Percentiles rank a stretch among this genome's conserved stretches.
These are phyloP conservation scores for Russula emetica DNA, from an alignment of 768 basidiomycete genomes.

Conservation along the genomic window DNA sequence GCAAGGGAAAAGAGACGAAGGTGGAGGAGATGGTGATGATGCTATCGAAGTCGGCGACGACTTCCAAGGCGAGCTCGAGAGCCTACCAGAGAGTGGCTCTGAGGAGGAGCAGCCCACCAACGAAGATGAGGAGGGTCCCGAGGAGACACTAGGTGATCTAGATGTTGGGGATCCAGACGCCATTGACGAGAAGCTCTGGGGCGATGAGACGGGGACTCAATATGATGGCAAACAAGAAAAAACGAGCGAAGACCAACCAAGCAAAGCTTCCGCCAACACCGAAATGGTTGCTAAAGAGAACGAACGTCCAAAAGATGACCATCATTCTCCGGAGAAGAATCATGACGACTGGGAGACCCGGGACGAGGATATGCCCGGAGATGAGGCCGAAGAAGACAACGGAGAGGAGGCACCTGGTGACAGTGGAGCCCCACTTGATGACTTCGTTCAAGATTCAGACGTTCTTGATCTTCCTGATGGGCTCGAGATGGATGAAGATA, in stretches of 20 bases:
- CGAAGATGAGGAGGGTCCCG: constrained; percentile 61
- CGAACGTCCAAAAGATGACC: constrained; percentile 35
- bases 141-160: constrained; percentile 80
- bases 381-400: constrained; percentile 35
- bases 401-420: constrained; percentile 44
- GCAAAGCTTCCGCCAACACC: constrained; percentile 45
- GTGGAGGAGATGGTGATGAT: constrained; percentile 53
- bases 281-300: constrained; percentile 82
- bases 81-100: constrained; percentile 64
- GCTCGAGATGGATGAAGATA: constrained; percentile 51
- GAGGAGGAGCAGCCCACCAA: constrained; percentile 45
- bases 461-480: constrained; percentile 88
- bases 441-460: constrained; percentile 72
- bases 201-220: constrained; percentile 65
- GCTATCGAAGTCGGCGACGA: constrained; percentile 91
- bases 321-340: constrained; percentile 35
- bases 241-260: constrained; percentile 57
- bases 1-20: constrained; percentile 32
- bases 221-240: constrained; percentile 53
- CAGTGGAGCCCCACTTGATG: constrained; percentile 67
- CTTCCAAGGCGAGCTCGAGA: constrained; percentile 81
- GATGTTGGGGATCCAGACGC: constrained; percentile 78
- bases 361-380: constrained; percentile 35
- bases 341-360: constrained; percentile 30
- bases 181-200: constrained; percentile 97